Percentiles rank a stretch among this genome's conserved stretches.
Conservation (phyloP, 441 rosid genomes). For the Eruca vesicaria region DNA sequence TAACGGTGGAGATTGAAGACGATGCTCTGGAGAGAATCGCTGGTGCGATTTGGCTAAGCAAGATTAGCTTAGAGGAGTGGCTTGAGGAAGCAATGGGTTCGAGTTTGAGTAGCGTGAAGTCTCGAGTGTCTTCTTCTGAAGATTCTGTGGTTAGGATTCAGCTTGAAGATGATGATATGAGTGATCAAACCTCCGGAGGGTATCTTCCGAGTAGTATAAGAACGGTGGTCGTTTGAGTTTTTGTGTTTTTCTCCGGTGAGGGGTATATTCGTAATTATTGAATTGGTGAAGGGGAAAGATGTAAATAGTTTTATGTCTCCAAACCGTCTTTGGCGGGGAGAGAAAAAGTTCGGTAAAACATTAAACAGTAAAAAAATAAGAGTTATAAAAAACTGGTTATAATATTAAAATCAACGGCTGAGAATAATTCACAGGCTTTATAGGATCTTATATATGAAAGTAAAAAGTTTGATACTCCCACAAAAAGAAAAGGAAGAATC, state of each 20-base stretch:
- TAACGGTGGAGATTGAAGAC: conserved; percentile 54
- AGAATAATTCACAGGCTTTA: conserved; percentile 8
- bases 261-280: conserved; percentile 19
- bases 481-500: conserved; percentile 14
- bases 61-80: conserved; percentile 78
- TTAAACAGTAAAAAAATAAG: conserved; percentile 27
- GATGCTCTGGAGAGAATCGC: conserved; percentile 70
- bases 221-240: conserved; percentile 44
- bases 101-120: conserved; percentile 57
- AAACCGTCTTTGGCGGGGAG: conserved; percentile 53
- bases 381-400: conserved; percentile 28
- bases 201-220: conserved; percentile 60
- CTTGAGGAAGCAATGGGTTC: conserved; percentile 64
- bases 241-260: conserved; percentile 7
- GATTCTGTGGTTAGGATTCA: conserved; percentile 54
- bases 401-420: conserved; percentile 22
- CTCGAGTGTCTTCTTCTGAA: conserved; percentile 37
- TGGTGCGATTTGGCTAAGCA: conserved; percentile 66
- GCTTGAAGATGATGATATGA: conserved; percentile 41
- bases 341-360: conserved; percentile 36
- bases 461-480: conserved; percentile 18
- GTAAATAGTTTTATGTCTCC: conserved; percentile 49
- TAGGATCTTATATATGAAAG: background rate
- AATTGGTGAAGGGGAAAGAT: conserved; percentile 38
- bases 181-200: conserved; percentile 44